A percentile compares a stretch with the other conserved stretches of the same genome.
These are phyloP conservation scores for Blumeria graminis DNA, from an alignment of 2,329 filamentous ascomycete genomes.

Conservation along the genomic window DNA sequence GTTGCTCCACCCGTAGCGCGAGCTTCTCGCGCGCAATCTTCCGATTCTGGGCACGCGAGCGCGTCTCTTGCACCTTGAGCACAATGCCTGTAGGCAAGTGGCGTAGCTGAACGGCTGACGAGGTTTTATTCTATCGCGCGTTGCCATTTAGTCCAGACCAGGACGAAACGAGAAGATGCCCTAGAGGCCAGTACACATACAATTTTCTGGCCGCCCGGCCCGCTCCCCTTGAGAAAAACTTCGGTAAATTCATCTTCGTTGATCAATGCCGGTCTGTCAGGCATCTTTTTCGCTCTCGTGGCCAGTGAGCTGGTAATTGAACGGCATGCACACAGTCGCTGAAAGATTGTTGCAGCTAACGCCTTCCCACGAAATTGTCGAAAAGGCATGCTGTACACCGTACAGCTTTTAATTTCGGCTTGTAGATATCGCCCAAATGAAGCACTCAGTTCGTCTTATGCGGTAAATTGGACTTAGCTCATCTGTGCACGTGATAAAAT, in stretches of 20 bases:
- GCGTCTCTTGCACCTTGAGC: slow-evolving; percentile 80
- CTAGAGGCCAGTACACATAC: slow-evolving; percentile 20
- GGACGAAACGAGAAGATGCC: neutral
- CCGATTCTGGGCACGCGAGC: slow-evolving; percentile 67
- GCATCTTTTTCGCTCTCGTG: slow-evolving; percentile 32
- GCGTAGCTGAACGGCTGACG: slow-evolving; percentile 76
- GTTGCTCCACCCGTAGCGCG: slow-evolving; percentile 32
- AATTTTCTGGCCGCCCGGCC: slow-evolving; percentile 91
- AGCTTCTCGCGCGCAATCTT: slow-evolving; percentile 56
- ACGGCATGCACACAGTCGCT: no score
- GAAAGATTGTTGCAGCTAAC: no score
- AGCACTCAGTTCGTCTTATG: no score
- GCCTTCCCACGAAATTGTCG: no score
- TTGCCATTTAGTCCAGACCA: neutral
- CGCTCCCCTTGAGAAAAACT: slow-evolving; percentile 69
- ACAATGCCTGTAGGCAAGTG: slow-evolving; percentile 80
- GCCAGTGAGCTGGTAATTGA: neutral
- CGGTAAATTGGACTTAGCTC: no score
- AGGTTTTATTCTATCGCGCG: slow-evolving; percentile 65
- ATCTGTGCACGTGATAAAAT: no score
- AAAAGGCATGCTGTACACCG: no score
- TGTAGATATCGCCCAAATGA: no score
- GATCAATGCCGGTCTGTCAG: slow-evolving; percentile 48
- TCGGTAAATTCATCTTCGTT: slow-evolving; percentile 62
- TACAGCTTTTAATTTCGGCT: no score